Percentiles rank a stretch among this genome's conserved stretches.
These are phyloP conservation scores for Trichoderma sp. DNA, from an alignment of 2,329 filamentous ascomycete species.

Conservation along the genomic window DNA sequence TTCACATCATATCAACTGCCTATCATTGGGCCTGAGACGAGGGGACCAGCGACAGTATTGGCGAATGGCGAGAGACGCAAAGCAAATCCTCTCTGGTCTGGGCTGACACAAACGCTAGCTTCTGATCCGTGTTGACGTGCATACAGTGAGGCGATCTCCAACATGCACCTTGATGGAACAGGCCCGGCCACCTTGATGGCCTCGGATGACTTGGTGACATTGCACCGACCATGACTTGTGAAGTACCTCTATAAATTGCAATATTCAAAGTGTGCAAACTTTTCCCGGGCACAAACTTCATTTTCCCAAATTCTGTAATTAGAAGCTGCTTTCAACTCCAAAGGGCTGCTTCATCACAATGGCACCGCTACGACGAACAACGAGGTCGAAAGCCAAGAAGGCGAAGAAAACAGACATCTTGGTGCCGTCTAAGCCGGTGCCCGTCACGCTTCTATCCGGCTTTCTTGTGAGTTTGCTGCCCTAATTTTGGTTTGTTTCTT, in stretches of 20 bases:
- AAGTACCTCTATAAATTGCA: not conserved
- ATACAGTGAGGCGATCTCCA: slow-evolving; percentile 3
- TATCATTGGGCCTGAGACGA: not conserved
- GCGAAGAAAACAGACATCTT: not conserved
- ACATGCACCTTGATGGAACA: slow-evolving; percentile 24
- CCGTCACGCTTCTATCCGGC: slow-evolving; percentile 43
- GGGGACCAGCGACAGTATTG: not conserved
- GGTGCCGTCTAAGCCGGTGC: slow-evolving; percentile 34
- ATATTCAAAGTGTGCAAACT: not conserved
- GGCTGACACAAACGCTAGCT: not conserved
- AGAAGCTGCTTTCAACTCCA: too few species aligned
- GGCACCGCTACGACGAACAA: not conserved
- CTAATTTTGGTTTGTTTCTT: not conserved
- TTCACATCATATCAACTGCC: not conserved
- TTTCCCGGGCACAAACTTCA: not conserved
- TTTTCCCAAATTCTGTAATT: not conserved
- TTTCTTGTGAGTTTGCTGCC: slow-evolving; percentile 36
- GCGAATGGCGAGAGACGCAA: not conserved
- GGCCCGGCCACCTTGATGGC: slow-evolving; percentile 15
- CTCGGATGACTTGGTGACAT: not conserved
- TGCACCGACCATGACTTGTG: not conserved
- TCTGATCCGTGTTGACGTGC: not conserved
- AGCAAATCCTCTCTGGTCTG: not conserved
- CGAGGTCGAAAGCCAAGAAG: not conserved
- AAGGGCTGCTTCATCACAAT: not conserved